phyloP scores from a whole-genome alignment of 441 rosid genomes.

The Lepidium campestre region DNA sequence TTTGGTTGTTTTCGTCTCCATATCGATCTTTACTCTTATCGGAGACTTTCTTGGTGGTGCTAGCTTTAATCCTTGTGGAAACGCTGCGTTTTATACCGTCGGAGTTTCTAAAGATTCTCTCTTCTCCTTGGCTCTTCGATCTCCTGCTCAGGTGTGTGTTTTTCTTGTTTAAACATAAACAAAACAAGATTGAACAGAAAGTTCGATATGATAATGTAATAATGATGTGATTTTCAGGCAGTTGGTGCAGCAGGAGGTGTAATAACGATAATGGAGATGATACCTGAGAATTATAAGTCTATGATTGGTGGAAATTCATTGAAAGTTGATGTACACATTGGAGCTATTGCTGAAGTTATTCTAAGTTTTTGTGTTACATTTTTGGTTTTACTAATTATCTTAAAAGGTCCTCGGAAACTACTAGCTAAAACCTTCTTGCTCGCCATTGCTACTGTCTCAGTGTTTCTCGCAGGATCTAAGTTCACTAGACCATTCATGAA shows the following conservation, averaged over 20 bases:
- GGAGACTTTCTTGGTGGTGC: slow-evolving; percentile 68
- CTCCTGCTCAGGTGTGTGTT: slow-evolving; percentile 74
- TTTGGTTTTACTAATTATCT: slow-evolving; percentile 50
- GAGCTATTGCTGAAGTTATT: slow-evolving; percentile 74
- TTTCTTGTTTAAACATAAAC: too few species aligned
- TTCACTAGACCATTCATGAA: slow-evolving; percentile 89
- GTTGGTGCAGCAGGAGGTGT: slow-evolving; percentile 85
- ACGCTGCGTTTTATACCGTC: slow-evolving; percentile 72
- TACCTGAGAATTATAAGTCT: slow-evolving; percentile 55
- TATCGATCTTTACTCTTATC: slow-evolving; percentile 49
- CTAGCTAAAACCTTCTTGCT: slow-evolving; percentile 55
- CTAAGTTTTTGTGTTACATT: slow-evolving; percentile 65
- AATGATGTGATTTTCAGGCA: slow-evolving; percentile 39
- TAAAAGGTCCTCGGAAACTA: slow-evolving; percentile 55
- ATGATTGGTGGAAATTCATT: slow-evolving; percentile 47
- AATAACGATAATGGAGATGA: slow-evolving; percentile 58
- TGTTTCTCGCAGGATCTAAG: slow-evolving; percentile 49
- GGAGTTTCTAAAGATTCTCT: slow-evolving; percentile 69
- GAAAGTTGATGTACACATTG: slow-evolving; percentile 61
- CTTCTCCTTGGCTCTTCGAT: slow-evolving; percentile 76
- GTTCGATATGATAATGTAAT: too few species aligned
- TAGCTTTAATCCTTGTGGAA: slow-evolving; percentile 77
- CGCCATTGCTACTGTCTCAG: slow-evolving; percentile 44
- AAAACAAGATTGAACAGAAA: too few species aligned
- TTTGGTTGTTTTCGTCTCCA: slow-evolving; percentile 46